Evolutionary conservation across 768 basidiomycete genomes (phyloP), one percentile per base, ranked within the genome.

Genomic region (Dioszegia crocea): DNA sequence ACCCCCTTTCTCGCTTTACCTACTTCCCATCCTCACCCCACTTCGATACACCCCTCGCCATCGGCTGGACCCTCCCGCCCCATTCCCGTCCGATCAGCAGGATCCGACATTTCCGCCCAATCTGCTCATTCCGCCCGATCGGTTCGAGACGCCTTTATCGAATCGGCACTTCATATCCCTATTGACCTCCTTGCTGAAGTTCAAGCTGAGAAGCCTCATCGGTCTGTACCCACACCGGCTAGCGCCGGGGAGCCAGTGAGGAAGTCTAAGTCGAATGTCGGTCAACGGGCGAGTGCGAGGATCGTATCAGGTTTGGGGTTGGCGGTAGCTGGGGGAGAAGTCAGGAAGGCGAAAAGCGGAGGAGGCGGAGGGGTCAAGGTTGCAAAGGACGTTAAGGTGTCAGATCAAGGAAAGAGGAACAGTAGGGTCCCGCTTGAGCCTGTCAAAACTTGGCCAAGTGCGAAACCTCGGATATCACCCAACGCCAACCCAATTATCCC

Each of bases 101-200:
- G 54, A 27, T 56, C 56, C 4, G 46, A 46, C 30, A 17, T 23
- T 8, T 57, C 36, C 2, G 44, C 31, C 17, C 6, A 19, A 6
- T 53, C 63, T 38, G 44, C 19, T 2, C n/a, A 17, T 23, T 53
- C 63, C 17, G 44, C 60, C 26, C 54, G 59, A 19, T 52, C 61
- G 2, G 47, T 59, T 47, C 47, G 65, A 45, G 68, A 70, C 41
- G 65, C 65, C 1, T 70, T 67, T 43, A 51, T 70, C 53, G 43
- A 43, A n/a, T 70, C 68, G 8, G 68, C 68, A 0, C 45, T 65
- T 0, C 19, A 50, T 19, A 49, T 70, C 10, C 65, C 68, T 2
- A 45, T 70, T 1, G 68, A 70, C 6, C 53, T 70, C 24, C 47
- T 70, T 3, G 24, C 50, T 1, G 55, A 58, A 21, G 29, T 48